Conservation (phyloP, 192 early-diverging fungal species). For the Bifiguratus adelaidae region DNA sequence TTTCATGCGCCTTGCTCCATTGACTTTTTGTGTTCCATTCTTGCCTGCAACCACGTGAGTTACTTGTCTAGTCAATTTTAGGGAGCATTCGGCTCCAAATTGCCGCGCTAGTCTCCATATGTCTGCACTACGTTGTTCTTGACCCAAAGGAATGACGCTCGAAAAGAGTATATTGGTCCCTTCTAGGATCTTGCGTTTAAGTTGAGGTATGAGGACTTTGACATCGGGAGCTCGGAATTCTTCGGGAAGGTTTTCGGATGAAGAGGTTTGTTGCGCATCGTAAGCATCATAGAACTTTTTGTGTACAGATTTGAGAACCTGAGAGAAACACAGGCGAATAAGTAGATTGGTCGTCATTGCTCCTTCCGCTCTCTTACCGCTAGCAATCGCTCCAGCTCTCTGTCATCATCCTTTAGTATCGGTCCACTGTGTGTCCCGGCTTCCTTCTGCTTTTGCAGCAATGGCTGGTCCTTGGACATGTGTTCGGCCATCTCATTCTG, state of each 20-base stretch:
- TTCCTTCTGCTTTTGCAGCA: constrained; percentile 5
- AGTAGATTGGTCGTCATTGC: not conserved
- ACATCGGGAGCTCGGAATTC: constrained; percentile 24
- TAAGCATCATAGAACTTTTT: constrained; percentile 47
- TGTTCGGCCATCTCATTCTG: not conserved
- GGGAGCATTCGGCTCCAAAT: constrained; percentile 77
- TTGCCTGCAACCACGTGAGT: constrained; percentile 89
- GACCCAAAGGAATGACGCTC: constrained; percentile 63
- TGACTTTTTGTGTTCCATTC: constrained; percentile 68
- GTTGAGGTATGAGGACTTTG: constrained; percentile 38
- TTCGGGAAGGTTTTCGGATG: not conserved
- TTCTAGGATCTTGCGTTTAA: constrained; percentile 52
- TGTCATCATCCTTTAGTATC: constrained; percentile 43
- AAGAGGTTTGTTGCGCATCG: constrained; percentile 7
- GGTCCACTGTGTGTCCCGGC: constrained; percentile 28
- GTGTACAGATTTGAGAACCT: constrained; percentile 61
- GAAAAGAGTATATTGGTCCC: constrained; percentile 71
- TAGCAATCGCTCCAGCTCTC: constrained; percentile 39
- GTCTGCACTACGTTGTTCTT: constrained; percentile 53
- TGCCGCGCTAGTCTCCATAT: constrained; percentile 68
- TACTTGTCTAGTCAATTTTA: constrained; percentile 42
- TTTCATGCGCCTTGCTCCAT: constrained; percentile 36
- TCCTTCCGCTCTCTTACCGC: constrained; percentile 8
- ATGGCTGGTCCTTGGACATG: not conserved
- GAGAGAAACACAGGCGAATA: not conserved